Percentiles rank a stretch among this genome's conserved stretches.
Conservation (phyloP, 139 green algal species). For the Nannochloris sp. region DNA sequence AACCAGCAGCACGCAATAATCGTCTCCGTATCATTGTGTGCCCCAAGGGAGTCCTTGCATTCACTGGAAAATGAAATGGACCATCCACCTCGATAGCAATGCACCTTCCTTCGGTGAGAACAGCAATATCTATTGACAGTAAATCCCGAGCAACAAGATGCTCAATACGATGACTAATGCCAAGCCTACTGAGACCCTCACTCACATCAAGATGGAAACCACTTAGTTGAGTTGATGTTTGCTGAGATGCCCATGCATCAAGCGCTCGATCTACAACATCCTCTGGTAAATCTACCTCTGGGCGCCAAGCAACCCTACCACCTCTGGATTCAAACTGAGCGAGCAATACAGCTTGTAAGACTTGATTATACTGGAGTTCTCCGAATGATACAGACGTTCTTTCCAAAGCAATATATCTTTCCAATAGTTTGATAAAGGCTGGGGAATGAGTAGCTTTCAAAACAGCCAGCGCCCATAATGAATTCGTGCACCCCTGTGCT, state of each 20-base stretch:
- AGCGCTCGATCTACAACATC: constrained; percentile 23
- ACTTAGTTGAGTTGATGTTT: constrained; percentile 22
- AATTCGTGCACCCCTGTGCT: constrained; percentile 29
- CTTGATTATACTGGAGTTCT: constrained; percentile 32
- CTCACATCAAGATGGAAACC: constrained; percentile 39
- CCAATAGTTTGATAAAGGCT: constrained; percentile 28
- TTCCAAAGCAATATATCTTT: constrained; percentile 22
- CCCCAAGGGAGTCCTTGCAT: constrained; percentile 35
- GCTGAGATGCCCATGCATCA: constrained; percentile 14
- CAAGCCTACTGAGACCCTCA: constrained; percentile 22
- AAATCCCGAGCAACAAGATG: constrained; percentile 25
- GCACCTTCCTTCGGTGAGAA: constrained; percentile 12
- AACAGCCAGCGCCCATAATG: constrained; percentile 35
- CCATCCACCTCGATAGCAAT: constrained; percentile 46
- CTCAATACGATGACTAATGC: constrained; percentile 36
- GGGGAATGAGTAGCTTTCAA: constrained; percentile 25
- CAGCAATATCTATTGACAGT: constrained; percentile 40
- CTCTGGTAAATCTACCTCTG: constrained; percentile 28
- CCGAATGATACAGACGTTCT: not conserved
- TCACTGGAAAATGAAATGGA: constrained; percentile 44
- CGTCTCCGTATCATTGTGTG: constrained; percentile 38
- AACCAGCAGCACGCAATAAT: constrained; percentile 30
- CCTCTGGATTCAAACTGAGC: constrained; percentile 13
- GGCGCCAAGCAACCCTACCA: constrained; percentile 10
- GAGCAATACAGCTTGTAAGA: constrained; percentile 19